Evolutionary conservation across 495 filamentous ascomycete genomes (phyloP), one percentile per base, ranked within the genome.

Genomic region (Penicillium maclennaniae): DNA sequence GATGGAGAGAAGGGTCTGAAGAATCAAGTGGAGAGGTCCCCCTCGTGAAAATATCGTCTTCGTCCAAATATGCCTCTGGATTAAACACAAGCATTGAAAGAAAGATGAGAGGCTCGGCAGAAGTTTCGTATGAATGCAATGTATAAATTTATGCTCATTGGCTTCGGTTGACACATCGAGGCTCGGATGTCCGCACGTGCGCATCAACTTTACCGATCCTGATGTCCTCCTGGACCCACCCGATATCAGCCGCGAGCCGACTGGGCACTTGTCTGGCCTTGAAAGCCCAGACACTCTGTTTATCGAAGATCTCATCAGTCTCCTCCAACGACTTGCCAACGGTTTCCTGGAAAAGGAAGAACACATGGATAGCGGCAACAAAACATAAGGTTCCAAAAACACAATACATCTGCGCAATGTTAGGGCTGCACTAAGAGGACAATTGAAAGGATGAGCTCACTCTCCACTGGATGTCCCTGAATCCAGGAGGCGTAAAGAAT

Each of bases 291-390:
- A 61, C 55, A n/a, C 45, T 61, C 26, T 61, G 39, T 15, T 55
- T 53, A 6, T 62, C 45, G 69, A 88, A 88, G 46, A 87, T 81
- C 43, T 68, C 66, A 56, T 87, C 84, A 70, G 87, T 80, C 61
- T 87, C 84, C 58, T 87, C 84, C 20, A 87, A 69, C 1, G 78
- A 79, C 31, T 83, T 79, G 51, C 79, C 80, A 12, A 78, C 78
- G 3, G 84, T 87, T 63, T 87, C 83, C 0, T 83, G 83, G 58
- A 80, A 86, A 66, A 85, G 78, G 68, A 83, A 80, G 57, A 82
- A 86, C 39, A 85, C 79, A 74, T 38, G 84, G 79, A 64, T 82
- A 82, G 60, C 85, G 79, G 65, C 84, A 75, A 61, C 85, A 82
- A 10, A 78, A 83, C 59, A 62, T 17, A 54, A 51, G 0, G 53